Evolutionary conservation across 306 rosid species (phyloP).

Genomic region (Gillenia trifoliata): DNA sequence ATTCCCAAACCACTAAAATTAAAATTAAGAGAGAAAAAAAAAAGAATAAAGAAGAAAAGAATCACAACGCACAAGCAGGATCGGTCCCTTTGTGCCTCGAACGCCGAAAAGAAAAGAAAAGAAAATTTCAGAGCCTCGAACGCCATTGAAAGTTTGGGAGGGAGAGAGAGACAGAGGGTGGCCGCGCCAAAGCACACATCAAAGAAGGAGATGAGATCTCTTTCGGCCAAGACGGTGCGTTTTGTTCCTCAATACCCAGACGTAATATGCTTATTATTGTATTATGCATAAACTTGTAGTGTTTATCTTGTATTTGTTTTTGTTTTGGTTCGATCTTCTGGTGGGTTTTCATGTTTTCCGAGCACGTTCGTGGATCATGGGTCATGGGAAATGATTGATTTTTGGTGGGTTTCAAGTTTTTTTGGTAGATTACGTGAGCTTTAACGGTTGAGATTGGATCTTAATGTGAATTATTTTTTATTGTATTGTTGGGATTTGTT

Average conservation of each 20-base stretch:
- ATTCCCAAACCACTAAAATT: not conserved
- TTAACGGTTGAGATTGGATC: conserved; percentile 26
- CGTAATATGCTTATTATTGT: not conserved
- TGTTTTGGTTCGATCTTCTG: not conserved
- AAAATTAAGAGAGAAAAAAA: not conserved
- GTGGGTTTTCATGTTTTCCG: not conserved
- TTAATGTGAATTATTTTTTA: conserved; percentile 8
- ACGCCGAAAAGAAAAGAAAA: conserved; percentile 24
- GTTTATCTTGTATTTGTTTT: not conserved
- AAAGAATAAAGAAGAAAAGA: not conserved
- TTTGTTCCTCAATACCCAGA: not conserved
- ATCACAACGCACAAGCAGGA: not conserved
- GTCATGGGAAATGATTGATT: not conserved
- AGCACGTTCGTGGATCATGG: not conserved
- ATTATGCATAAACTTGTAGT: not conserved
- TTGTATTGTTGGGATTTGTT: conserved; percentile 9
- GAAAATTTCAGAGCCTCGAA: conserved; percentile 7
- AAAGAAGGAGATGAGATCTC: conserved; percentile 33
- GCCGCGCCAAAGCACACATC: not conserved
- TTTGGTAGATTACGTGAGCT: not conserved
- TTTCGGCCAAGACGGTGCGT: conserved; percentile 11
- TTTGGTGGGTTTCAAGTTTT: not conserved
- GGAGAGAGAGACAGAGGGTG: not conserved
- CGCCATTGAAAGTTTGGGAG: not conserved
- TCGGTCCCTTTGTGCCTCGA: conserved; percentile 1